Evolutionary conservation across 371 early-diverging fungal species (phyloP), one percentile per base, ranked within the genome.

Genomic region (Lichtheimia ramosa): DNA sequence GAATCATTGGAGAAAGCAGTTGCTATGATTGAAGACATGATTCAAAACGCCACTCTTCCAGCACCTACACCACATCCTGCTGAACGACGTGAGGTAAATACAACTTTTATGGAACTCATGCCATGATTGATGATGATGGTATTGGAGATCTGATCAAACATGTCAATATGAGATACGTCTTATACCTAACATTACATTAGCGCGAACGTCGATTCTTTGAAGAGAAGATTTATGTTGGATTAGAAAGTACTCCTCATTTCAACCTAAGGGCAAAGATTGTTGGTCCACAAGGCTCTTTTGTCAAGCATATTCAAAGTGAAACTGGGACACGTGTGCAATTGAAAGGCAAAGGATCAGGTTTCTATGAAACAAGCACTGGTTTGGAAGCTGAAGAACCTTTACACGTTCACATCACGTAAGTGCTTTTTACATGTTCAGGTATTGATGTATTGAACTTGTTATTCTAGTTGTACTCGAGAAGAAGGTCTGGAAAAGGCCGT

Each of bases 311-410:
- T 59, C 90, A 93, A 63, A 83, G 82, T 52, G 89, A 88, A 59
- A 91, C 96, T 3, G 82, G 85, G 1, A 86, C 90, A 14, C 75
- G 88, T 13, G 89, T 95, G 7, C 90, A 92, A 48, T 73, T 93
- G 34, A 88, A 89, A 46, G 96, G 96, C 2, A 76, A 76, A 43
- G 96, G 96, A 2, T 95, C 95, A 10, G 95, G 94, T 1, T 94
- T 82, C 61, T 77, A 81, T 21, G 95, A 95, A 41, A 61, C 72
- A 4, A 77, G 69, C 0, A 82, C 89, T 1, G 87, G 88, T 10
- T 65, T 73, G 3, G 94, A 93, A 54, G 73, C 92, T 3, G 79
- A 83, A n/a, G 96, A 96, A 59, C 84, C 89, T 12, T 76, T 96
- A 50, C 89, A 91, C 61, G 82, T 95, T 27, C 83, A 88, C 60